Base-by-base conservation (phyloP, 1,284 basidiomycete genomes). In the Malassezia arunalokei region DNA sequence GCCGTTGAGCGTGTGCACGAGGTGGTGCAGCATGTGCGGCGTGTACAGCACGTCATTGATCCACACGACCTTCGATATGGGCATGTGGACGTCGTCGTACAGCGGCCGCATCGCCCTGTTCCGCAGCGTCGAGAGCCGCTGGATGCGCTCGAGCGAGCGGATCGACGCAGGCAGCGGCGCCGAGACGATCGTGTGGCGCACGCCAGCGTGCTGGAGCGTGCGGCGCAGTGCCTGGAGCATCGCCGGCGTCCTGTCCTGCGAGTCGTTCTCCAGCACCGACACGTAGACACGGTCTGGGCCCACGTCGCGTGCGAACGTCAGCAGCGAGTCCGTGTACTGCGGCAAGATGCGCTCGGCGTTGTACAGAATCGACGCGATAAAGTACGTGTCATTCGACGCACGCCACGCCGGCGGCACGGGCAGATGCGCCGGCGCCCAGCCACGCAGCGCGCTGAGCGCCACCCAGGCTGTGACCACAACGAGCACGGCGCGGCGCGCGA, bases 191-290 rank as follows among this genome's bases (percentile, higher is more conserved):
- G 20, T 20, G 11, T 29, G 47, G 5, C 24, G 45, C 1, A 50
- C 41, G 15, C 53, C 53, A 5, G 27, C 31, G n/a, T 6, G 43
- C 5, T 31, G 60, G 9, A 80, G 71, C 14, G 67, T 62, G 0
- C 37, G 46, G 27, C 75, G 71, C 40, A 79, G 73, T 3, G 66
- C 60, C 40, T 65, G 57, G 1, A 80, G 75, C 43, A 78, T 68
- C 5, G 65, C 57, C 7, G 76, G 74, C 1, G 78, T 77, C 1
- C 58, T 57, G 60, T 81, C 80, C 31, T 54, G 42, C 31, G 78
- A 79, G 59, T 79, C 75, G 47, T 77, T 79, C 65, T 81, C 80
- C 60, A 80, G 76, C 47, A 81, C 73, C n/a, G 79, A 81, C 5
- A 82, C 74, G 58, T 77, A 81, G 14, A 78, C 77, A 44, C 80